Conservation (phyloP, 129 eudicot genomes). For the Heracleum sosnowskyi region DNA sequence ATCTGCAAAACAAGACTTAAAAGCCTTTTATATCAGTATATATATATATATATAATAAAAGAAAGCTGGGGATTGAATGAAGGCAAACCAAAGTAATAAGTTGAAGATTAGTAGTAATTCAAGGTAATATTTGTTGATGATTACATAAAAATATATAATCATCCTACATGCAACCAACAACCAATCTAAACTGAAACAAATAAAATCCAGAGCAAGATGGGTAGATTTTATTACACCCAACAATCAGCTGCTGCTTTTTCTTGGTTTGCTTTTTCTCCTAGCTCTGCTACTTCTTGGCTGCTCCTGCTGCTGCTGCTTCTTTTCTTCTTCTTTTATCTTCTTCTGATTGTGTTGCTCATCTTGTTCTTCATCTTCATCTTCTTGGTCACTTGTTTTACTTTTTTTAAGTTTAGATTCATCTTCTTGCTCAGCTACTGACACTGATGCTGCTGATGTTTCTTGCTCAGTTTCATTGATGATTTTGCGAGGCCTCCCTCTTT, state of each 20-base stretch:
- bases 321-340: constrained; percentile 24
- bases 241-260: constrained; percentile 37
- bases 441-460: constrained; percentile 23
- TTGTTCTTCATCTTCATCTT: constrained; percentile 25
- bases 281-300: constrained; percentile 48
- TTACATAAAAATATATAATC: background rate
- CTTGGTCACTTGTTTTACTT: constrained; percentile 16
- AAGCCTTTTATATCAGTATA: too few relatives aligned
- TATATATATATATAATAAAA: too few relatives aligned
- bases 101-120: background rate
- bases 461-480: constrained; percentile 26
- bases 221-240: background rate
- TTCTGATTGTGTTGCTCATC: background rate
- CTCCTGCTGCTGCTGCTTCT: constrained; percentile 17
- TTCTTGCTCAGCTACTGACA: background rate
- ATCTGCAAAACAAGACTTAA: too few relatives aligned
- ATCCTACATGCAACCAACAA: background rate
- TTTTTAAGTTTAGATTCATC: constrained; percentile 28
- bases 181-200: background rate
- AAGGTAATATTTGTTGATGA: background rate
- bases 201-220: background rate
- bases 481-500: constrained; percentile 72
- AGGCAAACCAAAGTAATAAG: background rate
- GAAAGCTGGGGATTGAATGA: background rate
- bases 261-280: constrained; percentile 59